These are phyloP conservation scores for Dothideomycetes sp. DNA, from an alignment of 2,329 filamentous ascomycete genomes.

Conservation along the genomic window DNA sequence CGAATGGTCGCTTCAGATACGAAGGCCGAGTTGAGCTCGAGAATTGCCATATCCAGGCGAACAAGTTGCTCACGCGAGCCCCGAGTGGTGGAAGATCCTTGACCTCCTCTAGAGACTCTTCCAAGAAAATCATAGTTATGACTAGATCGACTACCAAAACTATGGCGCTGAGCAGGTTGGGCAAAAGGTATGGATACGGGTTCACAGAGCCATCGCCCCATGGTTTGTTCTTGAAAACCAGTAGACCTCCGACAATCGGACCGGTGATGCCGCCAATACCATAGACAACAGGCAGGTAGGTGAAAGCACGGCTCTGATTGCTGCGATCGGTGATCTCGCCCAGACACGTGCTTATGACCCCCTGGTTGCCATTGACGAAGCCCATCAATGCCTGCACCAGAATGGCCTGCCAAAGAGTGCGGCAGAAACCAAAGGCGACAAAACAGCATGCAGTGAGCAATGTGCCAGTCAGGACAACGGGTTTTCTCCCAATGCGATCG, in stretches of 20 bases:
- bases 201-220: slow-evolving; percentile 40
- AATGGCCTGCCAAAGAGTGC: slow-evolving; percentile 70
- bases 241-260: slow-evolving; percentile 75
- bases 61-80: slow-evolving; percentile 47
- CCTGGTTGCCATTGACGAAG: slow-evolving; percentile 86
- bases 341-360: slow-evolving; percentile 83
- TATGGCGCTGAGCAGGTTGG: slow-evolving; percentile 67
- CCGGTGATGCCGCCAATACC: slow-evolving; percentile 88
- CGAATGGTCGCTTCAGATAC: slow-evolving; percentile 46
- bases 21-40: slow-evolving; percentile 47
- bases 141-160: slow-evolving; percentile 64
- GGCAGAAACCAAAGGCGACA: slow-evolving; percentile 76
- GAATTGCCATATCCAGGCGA: slow-evolving; percentile 61
- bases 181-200: slow-evolving; percentile 70
- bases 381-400: slow-evolving; percentile 85
- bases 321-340: slow-evolving; percentile 91
- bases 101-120: slow-evolving; percentile 70
- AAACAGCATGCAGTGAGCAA: slow-evolving; percentile 75
- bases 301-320: slow-evolving; percentile 89
- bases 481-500: slow-evolving; percentile 69
- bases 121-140: slow-evolving; percentile 66
- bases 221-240: slow-evolving; percentile 56
- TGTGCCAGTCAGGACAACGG: slow-evolving; percentile 72
- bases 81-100: slow-evolving; percentile 49
- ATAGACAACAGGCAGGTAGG: slow-evolving; percentile 92